phyloP scores from a whole-genome alignment of 805 yeast genomes.

The Ogataea kodamae region DNA sequence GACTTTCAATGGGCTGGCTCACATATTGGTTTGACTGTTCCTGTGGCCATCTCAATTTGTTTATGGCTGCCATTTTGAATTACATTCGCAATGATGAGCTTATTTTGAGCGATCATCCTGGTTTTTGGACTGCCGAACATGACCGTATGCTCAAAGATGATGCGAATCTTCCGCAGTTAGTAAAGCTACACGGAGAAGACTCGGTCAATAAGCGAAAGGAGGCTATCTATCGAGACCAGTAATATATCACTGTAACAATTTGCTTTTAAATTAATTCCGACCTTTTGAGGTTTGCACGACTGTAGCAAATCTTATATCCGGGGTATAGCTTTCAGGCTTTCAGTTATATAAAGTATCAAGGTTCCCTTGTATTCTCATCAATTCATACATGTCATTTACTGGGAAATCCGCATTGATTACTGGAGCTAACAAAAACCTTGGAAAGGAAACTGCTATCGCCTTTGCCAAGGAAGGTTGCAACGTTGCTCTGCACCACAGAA shows the following conservation, averaged over 20 bases:
- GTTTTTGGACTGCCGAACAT: constrained; percentile 34
- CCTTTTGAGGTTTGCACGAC: constrained; percentile 1
- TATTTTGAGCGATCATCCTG: constrained; percentile 25
- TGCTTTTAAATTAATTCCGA: constrained; percentile 3
- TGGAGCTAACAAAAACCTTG: constrained; percentile 63
- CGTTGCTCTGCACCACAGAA: constrained; percentile 54
- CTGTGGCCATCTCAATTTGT: constrained; percentile 32
- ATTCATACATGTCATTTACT: constrained; percentile 29
- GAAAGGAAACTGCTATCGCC: constrained; percentile 49
- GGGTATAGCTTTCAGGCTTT: no score
- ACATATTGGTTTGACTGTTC: constrained; percentile 35
- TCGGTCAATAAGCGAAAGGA: constrained; percentile 32
- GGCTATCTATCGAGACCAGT: constrained; percentile 25
- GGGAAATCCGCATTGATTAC: constrained; percentile 55
- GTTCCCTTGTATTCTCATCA: no score
- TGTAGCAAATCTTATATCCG: not conserved
- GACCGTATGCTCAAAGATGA: constrained; percentile 28
- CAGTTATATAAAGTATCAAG: no score
- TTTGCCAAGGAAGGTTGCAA: constrained; percentile 54
- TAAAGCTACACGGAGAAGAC: constrained; percentile 30
- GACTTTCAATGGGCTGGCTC: constrained; percentile 31
- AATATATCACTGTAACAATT: not conserved
- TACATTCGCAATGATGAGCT: constrained; percentile 30
- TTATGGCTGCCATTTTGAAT: constrained; percentile 29
- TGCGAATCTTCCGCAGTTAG: constrained; percentile 21